These are phyloP conservation scores for Tetrahymena thermophila DNA, from an alignment of 73 alveolate species.

Conservation along the genomic window DNA sequence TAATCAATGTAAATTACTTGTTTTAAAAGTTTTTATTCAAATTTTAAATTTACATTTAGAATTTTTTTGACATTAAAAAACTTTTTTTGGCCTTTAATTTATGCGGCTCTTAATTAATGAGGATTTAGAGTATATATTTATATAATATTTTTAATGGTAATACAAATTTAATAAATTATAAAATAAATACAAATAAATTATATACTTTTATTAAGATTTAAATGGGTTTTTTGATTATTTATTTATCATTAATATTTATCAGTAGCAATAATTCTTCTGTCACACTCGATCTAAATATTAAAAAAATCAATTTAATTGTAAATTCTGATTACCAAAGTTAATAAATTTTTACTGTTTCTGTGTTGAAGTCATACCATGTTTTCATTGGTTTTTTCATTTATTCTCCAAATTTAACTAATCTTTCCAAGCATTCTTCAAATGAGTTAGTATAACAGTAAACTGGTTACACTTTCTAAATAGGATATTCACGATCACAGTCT, in stretches of 20 bases:
- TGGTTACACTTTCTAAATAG: conserved; percentile 1
- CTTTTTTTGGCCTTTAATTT: too few relatives aligned
- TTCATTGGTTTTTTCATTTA: conserved; percentile 22
- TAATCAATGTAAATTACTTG: too few relatives aligned
- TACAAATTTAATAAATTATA: too few relatives aligned
- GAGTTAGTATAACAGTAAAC: not conserved
- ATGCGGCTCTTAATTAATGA: too few relatives aligned
- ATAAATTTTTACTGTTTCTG: not conserved
- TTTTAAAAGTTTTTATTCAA: too few relatives aligned
- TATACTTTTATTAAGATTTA: too few relatives aligned
- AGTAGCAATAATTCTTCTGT: not conserved
- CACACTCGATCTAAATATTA: not conserved
- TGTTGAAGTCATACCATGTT: conserved; percentile 7
- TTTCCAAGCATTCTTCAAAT: conserved; percentile 6
- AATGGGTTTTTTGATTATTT: not conserved
- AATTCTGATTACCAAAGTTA: not conserved
- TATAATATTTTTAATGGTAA: too few relatives aligned
- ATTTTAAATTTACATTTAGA: too few relatives aligned
- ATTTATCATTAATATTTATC: not conserved
- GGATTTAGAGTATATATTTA: too few relatives aligned
- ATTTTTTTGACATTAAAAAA: too few relatives aligned
- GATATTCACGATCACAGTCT: not conserved
- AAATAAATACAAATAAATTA: too few relatives aligned
- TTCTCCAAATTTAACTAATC: conserved; percentile 8
- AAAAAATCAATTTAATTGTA: not conserved